These are phyloP conservation scores for Thamnidium elegans DNA, from an alignment of 192 early-diverging fungal genomes.

Conservation along the genomic window DNA sequence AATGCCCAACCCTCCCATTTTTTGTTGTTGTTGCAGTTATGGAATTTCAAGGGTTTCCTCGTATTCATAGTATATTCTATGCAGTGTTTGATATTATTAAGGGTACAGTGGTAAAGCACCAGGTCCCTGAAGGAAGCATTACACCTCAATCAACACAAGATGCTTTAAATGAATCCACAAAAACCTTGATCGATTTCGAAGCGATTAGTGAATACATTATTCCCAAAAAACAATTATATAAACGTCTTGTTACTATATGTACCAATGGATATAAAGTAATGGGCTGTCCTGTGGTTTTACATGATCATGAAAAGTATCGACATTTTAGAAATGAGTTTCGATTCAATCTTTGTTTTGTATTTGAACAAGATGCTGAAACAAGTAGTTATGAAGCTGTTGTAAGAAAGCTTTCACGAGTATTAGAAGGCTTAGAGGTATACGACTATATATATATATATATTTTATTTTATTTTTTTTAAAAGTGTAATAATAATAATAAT, in stretches of 20 bases:
- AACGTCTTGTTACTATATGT: slow-evolving; percentile 69
- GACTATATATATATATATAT: neutral
- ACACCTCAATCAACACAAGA: slow-evolving; percentile 20
- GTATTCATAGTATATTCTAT: slow-evolving; percentile 76
- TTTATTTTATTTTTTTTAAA: neutral
- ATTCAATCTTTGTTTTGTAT: slow-evolving; percentile 95
- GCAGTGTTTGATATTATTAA: slow-evolving; percentile 72
- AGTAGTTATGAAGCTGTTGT: slow-evolving; percentile 86
- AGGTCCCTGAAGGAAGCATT: slow-evolving; percentile 75
- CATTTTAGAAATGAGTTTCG: slow-evolving; percentile 81
- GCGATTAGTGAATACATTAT: slow-evolving; percentile 81
- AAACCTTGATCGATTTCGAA: slow-evolving; percentile 69
- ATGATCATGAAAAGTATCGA: slow-evolving; percentile 49
- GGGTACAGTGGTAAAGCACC: slow-evolving; percentile 72
- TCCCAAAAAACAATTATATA: slow-evolving; percentile 75
- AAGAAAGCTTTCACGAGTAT: slow-evolving; percentile 75
- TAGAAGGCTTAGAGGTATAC: slow-evolving; percentile 76
- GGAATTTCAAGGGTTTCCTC: slow-evolving; percentile 64
- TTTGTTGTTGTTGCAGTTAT: no score
- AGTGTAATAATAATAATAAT: neutral
- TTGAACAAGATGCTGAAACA: slow-evolving; percentile 80
- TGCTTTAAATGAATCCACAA: slow-evolving; percentile 10
- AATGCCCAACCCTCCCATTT: no score
- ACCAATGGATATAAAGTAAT: slow-evolving; percentile 70
- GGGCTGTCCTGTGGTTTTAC: slow-evolving; percentile 72